These are phyloP conservation scores for Sporodiniella umbellata DNA, from an alignment of 371 early-diverging fungal genomes.

Conservation along the genomic window DNA sequence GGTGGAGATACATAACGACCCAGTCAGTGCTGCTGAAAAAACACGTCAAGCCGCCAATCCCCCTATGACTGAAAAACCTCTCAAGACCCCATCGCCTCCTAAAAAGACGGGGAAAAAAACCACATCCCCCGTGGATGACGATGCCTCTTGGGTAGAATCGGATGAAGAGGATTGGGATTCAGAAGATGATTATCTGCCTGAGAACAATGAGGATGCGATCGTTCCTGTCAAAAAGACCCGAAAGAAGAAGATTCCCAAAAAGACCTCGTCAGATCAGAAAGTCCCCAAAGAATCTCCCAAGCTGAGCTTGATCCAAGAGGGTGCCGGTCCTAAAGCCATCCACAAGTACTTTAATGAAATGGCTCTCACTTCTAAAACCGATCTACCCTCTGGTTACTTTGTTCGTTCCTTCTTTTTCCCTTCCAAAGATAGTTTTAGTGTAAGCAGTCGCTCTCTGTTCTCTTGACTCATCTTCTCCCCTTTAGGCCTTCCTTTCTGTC, in stretches of 20 bases:
- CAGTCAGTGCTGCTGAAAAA: slow-evolving; percentile 1
- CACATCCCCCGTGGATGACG: not conserved
- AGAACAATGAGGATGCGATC: slow-evolving; percentile 18
- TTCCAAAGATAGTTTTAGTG: slow-evolving; percentile 59
- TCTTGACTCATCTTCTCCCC: too few relatives aligned
- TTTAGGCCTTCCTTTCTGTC: slow-evolving; percentile 51
- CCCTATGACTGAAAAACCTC: not conserved
- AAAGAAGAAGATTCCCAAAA: not conserved
- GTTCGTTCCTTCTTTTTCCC: slow-evolving; percentile 61
- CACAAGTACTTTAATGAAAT: slow-evolving; percentile 19
- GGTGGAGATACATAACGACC: slow-evolving; percentile 22
- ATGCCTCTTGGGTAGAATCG: slow-evolving; percentile 17
- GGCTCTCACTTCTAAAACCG: slow-evolving; percentile 1
- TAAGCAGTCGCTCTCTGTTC: too few relatives aligned
- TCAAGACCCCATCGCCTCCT: not conserved
- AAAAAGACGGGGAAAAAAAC: not conserved
- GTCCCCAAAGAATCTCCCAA: slow-evolving; percentile 15
- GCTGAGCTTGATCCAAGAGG: slow-evolving; percentile 15
- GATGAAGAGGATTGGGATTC: slow-evolving; percentile 24
- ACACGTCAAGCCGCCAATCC: too few relatives aligned
- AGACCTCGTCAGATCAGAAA: slow-evolving; percentile 17
- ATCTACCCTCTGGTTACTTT: slow-evolving; percentile 30
- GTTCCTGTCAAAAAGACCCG: slow-evolving; percentile 5
- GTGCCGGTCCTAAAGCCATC: slow-evolving; percentile 35
- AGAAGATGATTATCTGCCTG: slow-evolving; percentile 38